Evolutionary conservation across 2,329 filamentous ascomycete species (phyloP).

Genomic region (Thelonectria discophora): DNA sequence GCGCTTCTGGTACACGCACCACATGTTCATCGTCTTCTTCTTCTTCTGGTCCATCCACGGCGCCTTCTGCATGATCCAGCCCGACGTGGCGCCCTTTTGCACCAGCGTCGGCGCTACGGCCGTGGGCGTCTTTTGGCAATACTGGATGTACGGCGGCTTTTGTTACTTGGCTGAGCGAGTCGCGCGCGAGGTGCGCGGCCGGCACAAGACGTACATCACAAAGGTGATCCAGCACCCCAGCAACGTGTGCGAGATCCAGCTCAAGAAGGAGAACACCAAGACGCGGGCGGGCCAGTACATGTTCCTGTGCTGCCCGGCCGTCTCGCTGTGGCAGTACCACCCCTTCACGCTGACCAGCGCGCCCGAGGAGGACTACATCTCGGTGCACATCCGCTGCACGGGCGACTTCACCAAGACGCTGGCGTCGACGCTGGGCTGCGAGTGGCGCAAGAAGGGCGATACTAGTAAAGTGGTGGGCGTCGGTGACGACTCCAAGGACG

Average conservation of each 20-base stretch:
- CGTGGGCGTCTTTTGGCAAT: constrained; percentile 86
- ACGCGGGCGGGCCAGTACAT: constrained; percentile 87
- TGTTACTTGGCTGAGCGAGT: constrained; percentile 82
- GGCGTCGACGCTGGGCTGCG: constrained; percentile 77
- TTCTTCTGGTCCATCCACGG: constrained; percentile 92
- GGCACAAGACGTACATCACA: constrained; percentile 85
- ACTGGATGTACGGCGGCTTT: constrained; percentile 87
- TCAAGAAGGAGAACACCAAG: constrained; percentile 89
- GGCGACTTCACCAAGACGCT: constrained; percentile 81
- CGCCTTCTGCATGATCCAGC: constrained; percentile 90
- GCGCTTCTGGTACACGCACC: constrained; percentile 91
- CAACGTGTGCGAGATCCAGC: constrained; percentile 90
- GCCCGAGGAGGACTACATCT: constrained; percentile 90
- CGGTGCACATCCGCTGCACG: constrained; percentile 83
- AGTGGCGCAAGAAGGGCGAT: constrained; percentile 61
- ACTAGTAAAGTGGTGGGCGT: constrained; percentile 76
- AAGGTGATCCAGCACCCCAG: constrained; percentile 91
- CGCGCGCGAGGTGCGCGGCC: constrained; percentile 79
- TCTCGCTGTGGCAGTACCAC: constrained; percentile 89
- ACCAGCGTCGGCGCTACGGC: constrained; percentile 70
- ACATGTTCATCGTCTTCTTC: constrained; percentile 89
- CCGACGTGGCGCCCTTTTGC: constrained; percentile 82
- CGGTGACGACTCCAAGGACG: constrained; percentile 59
- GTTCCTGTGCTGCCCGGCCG: constrained; percentile 85
- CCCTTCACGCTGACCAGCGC: constrained; percentile 88